phyloP scores from a whole-genome alignment of 345 rosid genomes.

The Schrenkiella parvula region DNA sequence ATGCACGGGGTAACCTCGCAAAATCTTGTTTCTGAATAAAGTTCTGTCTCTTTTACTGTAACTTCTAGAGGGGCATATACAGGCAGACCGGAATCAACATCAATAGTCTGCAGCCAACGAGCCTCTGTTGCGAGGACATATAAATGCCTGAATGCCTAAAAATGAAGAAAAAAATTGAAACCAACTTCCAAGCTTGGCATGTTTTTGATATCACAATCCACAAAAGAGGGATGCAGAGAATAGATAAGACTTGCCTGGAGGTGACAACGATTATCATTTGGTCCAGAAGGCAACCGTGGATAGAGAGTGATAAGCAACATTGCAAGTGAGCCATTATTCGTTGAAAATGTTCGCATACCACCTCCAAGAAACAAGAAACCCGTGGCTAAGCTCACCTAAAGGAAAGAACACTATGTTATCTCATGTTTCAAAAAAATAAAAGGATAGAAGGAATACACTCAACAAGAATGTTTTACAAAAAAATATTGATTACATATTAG shows the following conservation, averaged over 20 bases:
- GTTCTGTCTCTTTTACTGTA: constrained; percentile 71
- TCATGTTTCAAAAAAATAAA: constrained; percentile 7
- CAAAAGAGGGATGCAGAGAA: not conserved
- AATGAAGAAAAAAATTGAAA: constrained; percentile 11
- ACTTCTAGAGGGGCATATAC: constrained; percentile 93
- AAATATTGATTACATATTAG: not conserved
- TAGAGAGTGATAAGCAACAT: constrained; percentile 84
- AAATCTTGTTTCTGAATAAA: constrained; percentile 82
- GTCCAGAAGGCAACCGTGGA: constrained; percentile 92
- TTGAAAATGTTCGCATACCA: constrained; percentile 88
- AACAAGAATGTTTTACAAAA: not conserved
- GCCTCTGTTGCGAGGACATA: constrained; percentile 95
- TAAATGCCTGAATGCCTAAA: constrained; percentile 94
- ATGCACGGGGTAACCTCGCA: constrained; percentile 90
- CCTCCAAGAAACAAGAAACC: constrained; percentile 99
- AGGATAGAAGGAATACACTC: not conserved
- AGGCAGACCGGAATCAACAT: constrained; percentile 92
- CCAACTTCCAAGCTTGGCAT: constrained; percentile 16
- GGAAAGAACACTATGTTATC: constrained; percentile 10
- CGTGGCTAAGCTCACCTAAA: constrained; percentile 85
- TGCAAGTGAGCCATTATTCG: constrained; percentile 75
- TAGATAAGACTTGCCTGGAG: constrained; percentile 65
- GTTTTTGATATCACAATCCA: constrained; percentile 6
- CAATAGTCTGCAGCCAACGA: constrained; percentile 96
- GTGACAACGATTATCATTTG: constrained; percentile 98